Conservation (phyloP, 306 rosid species). For the Quercus aquifolioides region DNA sequence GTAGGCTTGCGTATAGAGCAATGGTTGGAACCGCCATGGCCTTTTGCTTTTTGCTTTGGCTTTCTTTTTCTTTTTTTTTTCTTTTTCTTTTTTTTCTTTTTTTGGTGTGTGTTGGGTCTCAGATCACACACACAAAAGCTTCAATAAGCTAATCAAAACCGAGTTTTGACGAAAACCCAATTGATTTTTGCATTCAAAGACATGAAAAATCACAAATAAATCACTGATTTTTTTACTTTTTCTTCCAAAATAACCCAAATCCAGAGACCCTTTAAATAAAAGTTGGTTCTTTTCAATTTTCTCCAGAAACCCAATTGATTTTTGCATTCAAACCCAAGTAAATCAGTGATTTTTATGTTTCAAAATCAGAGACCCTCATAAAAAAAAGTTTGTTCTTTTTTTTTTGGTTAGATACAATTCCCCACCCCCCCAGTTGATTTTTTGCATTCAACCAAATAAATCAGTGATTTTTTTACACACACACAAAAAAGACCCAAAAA, state of each 20-base stretch:
- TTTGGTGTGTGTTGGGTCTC: constrained; percentile 7
- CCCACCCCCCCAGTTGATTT: constrained; percentile 1
- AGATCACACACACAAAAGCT: constrained; percentile 7
- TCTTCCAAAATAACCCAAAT: not conserved
- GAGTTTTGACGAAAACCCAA: too few relatives aligned
- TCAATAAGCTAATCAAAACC: not conserved
- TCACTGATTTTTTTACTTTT: too few relatives aligned
- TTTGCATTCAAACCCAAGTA: too few relatives aligned
- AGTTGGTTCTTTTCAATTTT: not conserved
- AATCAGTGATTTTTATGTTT: too few relatives aligned
- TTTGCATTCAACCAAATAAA: not conserved
- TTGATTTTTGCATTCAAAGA: too few relatives aligned
- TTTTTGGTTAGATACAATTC: not conserved
- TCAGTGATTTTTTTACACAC: not conserved
- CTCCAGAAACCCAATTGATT: not conserved
- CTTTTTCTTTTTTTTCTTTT: too few relatives aligned
- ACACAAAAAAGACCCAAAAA: not conserved
- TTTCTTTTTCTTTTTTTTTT: too few relatives aligned
- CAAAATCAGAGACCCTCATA: too few relatives aligned
- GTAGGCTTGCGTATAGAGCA: constrained; percentile 43
- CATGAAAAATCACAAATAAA: too few relatives aligned
- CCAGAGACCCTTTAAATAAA: not conserved
- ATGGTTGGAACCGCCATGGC: constrained; percentile 81
- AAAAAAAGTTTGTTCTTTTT: too few relatives aligned
- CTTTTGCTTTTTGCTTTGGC: not conserved